phyloP scores from a whole-genome alignment of 306 rosid genomes.

The Casuarina cunninghamiana region DNA sequence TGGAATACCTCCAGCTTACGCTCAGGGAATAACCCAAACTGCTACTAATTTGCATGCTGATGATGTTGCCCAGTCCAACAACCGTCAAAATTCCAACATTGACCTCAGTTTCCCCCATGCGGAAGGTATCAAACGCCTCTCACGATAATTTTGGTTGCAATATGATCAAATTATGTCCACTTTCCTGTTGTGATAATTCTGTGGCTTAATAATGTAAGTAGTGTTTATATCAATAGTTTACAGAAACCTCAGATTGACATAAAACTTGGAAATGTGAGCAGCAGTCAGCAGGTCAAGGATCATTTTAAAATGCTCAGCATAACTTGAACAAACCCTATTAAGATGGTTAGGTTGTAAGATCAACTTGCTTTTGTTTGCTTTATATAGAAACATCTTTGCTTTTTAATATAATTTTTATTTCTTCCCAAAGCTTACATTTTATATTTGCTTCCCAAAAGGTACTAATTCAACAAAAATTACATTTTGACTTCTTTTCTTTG shows the following conservation, averaged over 20 bases:
- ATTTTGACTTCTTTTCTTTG: no score
- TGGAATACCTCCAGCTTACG: constrained; percentile 20
- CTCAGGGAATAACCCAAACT: constrained; percentile 4
- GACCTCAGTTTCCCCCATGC: constrained; percentile 2
- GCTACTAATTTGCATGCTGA: constrained; percentile 14
- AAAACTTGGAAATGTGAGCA: constrained; percentile 12
- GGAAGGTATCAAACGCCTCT: constrained; percentile 11
- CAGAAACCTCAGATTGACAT: constrained; percentile 21
- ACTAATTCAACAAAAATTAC: no score
- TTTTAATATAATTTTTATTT: no score
- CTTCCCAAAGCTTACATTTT: no score
- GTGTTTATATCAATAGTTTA: constrained; percentile 21
- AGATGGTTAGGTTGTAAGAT: no score
- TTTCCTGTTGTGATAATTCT: constrained; percentile 21
- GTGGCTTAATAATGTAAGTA: constrained; percentile 14
- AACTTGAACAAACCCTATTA: no score
- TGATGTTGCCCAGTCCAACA: constrained; percentile 30
- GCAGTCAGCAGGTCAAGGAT: no score
- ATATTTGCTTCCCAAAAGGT: no score
- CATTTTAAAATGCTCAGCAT: no score
- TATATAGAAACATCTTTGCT: no score
- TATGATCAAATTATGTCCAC: constrained; percentile 16
- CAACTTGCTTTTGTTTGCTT: no score
- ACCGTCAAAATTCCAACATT: constrained; percentile 22
- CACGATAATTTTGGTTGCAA: constrained; percentile 17